Conservation (phyloP, 805 yeast species). For the Phaffomyces antillensis region DNA sequence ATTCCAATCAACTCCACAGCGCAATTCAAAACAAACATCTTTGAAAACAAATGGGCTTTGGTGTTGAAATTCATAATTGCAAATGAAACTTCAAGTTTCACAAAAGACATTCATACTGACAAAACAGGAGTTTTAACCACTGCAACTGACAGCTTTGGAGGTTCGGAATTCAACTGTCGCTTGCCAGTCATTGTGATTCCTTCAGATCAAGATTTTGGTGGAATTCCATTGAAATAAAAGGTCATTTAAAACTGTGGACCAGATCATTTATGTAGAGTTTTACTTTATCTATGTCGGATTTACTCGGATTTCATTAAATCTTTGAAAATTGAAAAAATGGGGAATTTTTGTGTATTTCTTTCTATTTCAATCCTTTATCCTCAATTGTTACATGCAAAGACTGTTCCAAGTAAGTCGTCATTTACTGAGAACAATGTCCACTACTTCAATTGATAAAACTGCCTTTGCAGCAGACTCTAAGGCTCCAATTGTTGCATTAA, state of each 20-base stretch:
- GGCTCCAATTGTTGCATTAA: constrained; percentile 66
- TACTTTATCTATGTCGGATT: background rate
- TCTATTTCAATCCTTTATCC: background rate
- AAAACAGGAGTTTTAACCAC: constrained; percentile 27
- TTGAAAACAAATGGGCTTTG: constrained; percentile 33
- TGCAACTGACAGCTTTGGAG: constrained; percentile 29
- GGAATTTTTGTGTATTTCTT: background rate
- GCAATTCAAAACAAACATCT: constrained; percentile 34
- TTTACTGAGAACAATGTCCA: constrained; percentile 1
- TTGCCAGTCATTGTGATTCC: constrained; percentile 41
- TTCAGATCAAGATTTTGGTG: constrained; percentile 40
- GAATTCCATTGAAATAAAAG: constrained; percentile 26
- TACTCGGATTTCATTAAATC: background rate
- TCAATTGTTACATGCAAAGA: constrained; percentile 3
- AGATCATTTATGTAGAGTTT: background rate
- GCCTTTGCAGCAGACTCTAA: constrained; percentile 43
- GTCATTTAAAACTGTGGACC: too few relatives aligned
- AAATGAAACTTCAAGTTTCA: constrained; percentile 10
- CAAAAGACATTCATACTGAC: constrained; percentile 25
- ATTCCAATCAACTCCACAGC: constrained; percentile 30
- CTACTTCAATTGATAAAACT: constrained; percentile 8
- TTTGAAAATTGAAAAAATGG: too few relatives aligned
- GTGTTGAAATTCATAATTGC: constrained; percentile 29
- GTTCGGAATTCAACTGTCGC: constrained; percentile 35
- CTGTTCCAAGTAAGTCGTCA: constrained; percentile 7